Conservation (phyloP, 306 rosid species). For the Echinosophora koreensis region DNA sequence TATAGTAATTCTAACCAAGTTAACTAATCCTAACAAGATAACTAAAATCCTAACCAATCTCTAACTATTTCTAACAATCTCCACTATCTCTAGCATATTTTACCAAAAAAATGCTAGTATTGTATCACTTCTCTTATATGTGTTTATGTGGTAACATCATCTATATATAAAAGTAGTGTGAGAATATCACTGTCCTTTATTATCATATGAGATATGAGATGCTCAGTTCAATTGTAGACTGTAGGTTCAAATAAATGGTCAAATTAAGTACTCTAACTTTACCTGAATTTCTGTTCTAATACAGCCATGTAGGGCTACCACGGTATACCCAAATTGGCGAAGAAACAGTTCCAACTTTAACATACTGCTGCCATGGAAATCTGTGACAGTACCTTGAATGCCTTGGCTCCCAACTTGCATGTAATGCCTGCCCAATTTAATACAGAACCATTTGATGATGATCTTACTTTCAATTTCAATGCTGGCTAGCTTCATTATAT, state of each 20-base stretch:
- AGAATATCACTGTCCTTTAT: background rate
- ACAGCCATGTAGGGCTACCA: slow-evolving; percentile 90
- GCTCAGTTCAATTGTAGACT: slow-evolving; percentile 10
- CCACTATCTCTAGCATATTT: too few species aligned
- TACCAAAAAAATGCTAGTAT: too few species aligned
- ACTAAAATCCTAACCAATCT: too few species aligned
- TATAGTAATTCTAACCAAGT: too few species aligned
- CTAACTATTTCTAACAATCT: too few species aligned
- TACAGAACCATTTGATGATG: slow-evolving; percentile 19
- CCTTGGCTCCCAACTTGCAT: slow-evolving; percentile 98
- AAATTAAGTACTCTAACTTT: background rate
- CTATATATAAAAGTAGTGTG: background rate
- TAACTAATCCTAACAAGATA: too few species aligned
- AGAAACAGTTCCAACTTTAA: slow-evolving; percentile 85
- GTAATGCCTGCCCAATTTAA: slow-evolving; percentile 67
- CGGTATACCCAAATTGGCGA: slow-evolving; percentile 91
- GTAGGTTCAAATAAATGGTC: background rate
- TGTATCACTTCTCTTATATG: too few species aligned
- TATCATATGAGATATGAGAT: slow-evolving; percentile 7
- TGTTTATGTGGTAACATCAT: too few species aligned
- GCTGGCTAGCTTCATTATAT: background rate
- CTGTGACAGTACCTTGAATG: slow-evolving; percentile 74
- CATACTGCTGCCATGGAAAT: slow-evolving; percentile 88
- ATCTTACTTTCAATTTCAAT: background rate
- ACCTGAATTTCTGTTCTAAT: slow-evolving; percentile 88